A percentile compares a stretch with the other conserved stretches of the same genome.
These are phyloP conservation scores for Mortierella claussenii DNA, from an alignment of 192 early-diverging fungal genomes.

Conservation along the genomic window DNA sequence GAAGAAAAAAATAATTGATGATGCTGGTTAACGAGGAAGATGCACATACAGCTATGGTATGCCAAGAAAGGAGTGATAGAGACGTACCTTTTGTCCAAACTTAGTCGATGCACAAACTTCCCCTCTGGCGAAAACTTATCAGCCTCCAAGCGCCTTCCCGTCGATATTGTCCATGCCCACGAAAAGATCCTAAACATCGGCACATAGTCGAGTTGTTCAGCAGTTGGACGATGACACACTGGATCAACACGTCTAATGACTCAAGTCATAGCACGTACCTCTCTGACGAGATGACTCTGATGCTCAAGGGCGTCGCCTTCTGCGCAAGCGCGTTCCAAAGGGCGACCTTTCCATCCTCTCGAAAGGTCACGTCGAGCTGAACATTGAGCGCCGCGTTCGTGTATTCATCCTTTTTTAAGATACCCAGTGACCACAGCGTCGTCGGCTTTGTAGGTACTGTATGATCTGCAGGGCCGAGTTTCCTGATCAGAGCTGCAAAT, in stretches of 20 bases:
- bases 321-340: conserved; percentile 44
- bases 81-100: conserved; percentile 12
- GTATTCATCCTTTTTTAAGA: conserved; percentile 11
- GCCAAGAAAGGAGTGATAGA: too few relatives aligned
- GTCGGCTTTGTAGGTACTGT: neutral
- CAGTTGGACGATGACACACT: too few relatives aligned
- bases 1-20: too few relatives aligned
- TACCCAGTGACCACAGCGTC: conserved; percentile 17
- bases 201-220: too few relatives aligned
- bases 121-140: conserved; percentile 38
- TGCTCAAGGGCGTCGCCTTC: conserved; percentile 24
- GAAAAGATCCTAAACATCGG: conserved; percentile 12
- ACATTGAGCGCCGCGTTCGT: neutral
- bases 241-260: too few relatives aligned
- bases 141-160: conserved; percentile 12
- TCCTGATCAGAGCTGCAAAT: neutral
- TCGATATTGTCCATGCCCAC: conserved; percentile 32
- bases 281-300: conserved; percentile 33
- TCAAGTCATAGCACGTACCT: neutral
- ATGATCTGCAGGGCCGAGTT: conserved; percentile 8
- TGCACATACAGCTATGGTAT: too few relatives aligned
- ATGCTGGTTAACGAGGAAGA: too few relatives aligned
- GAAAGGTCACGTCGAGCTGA: conserved; percentile 37
- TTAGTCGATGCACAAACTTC: conserved; percentile 20
- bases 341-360: conserved; percentile 25